Conservation (phyloP, 768 basidiomycete species). For the Collybia sordida region DNA sequence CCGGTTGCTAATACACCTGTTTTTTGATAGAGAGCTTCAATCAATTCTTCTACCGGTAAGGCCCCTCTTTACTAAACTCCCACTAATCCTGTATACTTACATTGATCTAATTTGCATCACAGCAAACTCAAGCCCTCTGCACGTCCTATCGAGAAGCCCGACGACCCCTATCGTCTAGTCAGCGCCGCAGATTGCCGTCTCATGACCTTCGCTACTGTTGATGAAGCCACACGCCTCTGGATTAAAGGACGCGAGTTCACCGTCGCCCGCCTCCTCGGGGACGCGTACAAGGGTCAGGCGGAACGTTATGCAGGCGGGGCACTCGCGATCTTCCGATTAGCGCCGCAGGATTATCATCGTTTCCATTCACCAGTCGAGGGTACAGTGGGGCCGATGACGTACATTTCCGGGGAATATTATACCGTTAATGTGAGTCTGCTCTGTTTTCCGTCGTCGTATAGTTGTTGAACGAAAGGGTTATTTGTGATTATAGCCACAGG, state of each 20-base stretch:
- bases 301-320: conserved; percentile 79
- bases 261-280: conserved; percentile 76
- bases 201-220: conserved; percentile 88
- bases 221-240: conserved; percentile 88
- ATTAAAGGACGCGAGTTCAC: conserved; percentile 97
- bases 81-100: too few relatives aligned
- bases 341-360: conserved; percentile 95
- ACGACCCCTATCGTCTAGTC: conserved; percentile 78
- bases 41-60: conserved; percentile 80
- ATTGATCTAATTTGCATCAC: too few relatives aligned
- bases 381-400: conserved; percentile 75
- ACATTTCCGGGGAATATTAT: conserved; percentile 91
- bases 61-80: background rate
- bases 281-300: conserved; percentile 66
- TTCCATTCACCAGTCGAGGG: conserved; percentile 91
- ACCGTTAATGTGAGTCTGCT: conserved; percentile 78
- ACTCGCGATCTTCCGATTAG: conserved; percentile 86
- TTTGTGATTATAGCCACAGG: conserved; percentile 71
- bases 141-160: conserved; percentile 69
- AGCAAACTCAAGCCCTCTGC: conserved; percentile 86
- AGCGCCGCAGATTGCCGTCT: conserved; percentile 96
- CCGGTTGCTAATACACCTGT: background rate
- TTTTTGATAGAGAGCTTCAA: conserved; percentile 78
- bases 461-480: conserved; percentile 1
- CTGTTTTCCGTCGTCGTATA: background rate